Base-by-base conservation (phyloP, 352 stramenopile species). In the Globisporangium heterothallicum region DNA sequence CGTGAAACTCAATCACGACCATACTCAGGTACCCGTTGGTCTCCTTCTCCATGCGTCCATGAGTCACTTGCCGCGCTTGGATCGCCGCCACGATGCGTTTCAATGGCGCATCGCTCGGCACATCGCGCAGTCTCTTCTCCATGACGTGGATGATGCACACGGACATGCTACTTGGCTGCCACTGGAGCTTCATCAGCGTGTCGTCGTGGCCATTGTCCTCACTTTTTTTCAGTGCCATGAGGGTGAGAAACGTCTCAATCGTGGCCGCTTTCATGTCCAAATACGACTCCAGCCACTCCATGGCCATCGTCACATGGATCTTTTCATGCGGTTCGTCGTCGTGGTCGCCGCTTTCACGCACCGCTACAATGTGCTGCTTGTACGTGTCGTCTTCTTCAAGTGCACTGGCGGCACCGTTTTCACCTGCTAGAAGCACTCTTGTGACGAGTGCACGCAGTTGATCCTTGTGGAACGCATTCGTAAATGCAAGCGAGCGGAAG, bases 231-330 rank as follows among this genome's bases (percentile, higher is more conserved):
- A 84, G 56, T 35, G 68, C 63, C 24, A 85, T 36, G 18, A 90
- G 53, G 10, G 79, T 91, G 4, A 93, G 53, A 53, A 93, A 89
- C 19, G 83, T 93, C 48, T 93, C 83, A 21, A 93, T 57, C 42
- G 66, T 84, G 27, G 75, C 79, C 0, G 66, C 49, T 44, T 93
- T 91, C 61, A 93, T 74, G 45, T 93, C 80, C 8, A 92, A 52
- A 19, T 78, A 49, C 18, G 46, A 56, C 59, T 91, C 78, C 6
- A 90, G 53, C 68, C 72, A 86, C 48, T 78, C 63, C 21, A 82
- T 63, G 16, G 80, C 67, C 25, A 89, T 44, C 19, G 71, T 77
- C 58, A 85, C 27, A 52, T 59, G 24, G 45, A 47, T 29, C 14
- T 58, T 29, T 5, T 46, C n/a, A n/a, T n/a, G n/a, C n/a, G n/a